Base-by-base conservation (phyloP, 345 rosid species). In the Gossypium arboreum region DNA sequence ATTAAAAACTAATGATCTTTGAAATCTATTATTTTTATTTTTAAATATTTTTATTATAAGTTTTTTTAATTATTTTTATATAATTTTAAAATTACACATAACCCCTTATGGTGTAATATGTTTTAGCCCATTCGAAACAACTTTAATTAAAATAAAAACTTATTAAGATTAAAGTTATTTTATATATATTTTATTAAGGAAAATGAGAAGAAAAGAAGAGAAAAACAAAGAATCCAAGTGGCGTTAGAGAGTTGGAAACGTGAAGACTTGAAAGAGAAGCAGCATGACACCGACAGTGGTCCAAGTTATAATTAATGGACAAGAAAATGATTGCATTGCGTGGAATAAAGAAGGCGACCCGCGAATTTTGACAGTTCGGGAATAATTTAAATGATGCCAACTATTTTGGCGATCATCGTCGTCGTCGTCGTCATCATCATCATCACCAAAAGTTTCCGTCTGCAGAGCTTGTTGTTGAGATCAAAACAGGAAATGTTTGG, bases 401-500 rank as follows among this genome's bases (percentile, higher is more conserved):
- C 12, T 3, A 7, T 6, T 68, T 45, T 68, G 72, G 72, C 13
- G 72, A 47, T 68, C 27, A 20, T 20, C 20, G 20, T 5, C 70
- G 20, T 0, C 70, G 15, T 61, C 71, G 20, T 24, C 17, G 0
- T 2, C 52, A 10, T 34, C 12, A 13, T 1, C 8, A 22, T 16
- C 41, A 24, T 68, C 44, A 55, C 41, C 41, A n/a, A 17, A 39
- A 48, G 8, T 24, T 48, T 15, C 43, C 17, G 16, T 72, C 43
- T 57, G 75, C 20, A 57, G 29, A 57, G 20, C 6, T 72, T 56
- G 65, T 20, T 41, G 65, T 20, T 43, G 65, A 41, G 29, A 44
- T 72, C 63, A 51, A 43, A 41, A 2, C 12, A 45, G 72, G 66
- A 64, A 57, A 90, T 88, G 96, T 61, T 87, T 51, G 87, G 89